phyloP scores from a whole-genome alignment of 805 yeast species.

The Yamadazyma nakazawae region DNA sequence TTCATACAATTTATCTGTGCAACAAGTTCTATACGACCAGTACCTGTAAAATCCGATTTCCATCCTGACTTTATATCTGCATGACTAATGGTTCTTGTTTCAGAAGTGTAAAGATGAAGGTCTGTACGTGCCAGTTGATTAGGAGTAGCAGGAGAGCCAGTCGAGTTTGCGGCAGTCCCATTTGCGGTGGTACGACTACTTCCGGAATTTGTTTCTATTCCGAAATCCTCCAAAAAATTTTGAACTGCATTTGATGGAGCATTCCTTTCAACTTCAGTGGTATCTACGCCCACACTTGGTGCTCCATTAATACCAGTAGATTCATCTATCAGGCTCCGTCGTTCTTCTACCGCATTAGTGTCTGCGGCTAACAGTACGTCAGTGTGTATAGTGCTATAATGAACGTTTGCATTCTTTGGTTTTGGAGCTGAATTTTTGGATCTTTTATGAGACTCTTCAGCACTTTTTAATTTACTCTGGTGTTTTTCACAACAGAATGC shows the following conservation, averaged over 20 bases:
- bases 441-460: conserved; percentile 37
- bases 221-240: conserved; percentile 26
- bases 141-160: neutral
- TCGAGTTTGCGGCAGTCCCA: neutral
- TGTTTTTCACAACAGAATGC: conserved; percentile 60
- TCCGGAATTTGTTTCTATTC: neutral
- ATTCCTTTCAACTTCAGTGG: conserved; percentile 15
- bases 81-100: conserved; percentile 64
- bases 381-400: conserved; percentile 30
- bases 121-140: conserved; percentile 10
- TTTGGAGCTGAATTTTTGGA: conserved; percentile 3
- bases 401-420: conserved; percentile 15
- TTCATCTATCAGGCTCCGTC: neutral
- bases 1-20: conserved; percentile 64
- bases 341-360: neutral
- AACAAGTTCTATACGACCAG: conserved; percentile 76
- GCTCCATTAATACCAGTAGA: conserved; percentile 13
- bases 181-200: neutral
- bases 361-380: conserved; percentile 15
- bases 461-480: conserved; percentile 42
- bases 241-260: conserved; percentile 24
- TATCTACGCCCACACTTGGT: conserved; percentile 15
- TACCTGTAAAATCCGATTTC: conserved; percentile 84
- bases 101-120: conserved; percentile 56
- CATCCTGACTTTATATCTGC: conserved; percentile 90